Percentiles rank a stretch among this genome's conserved stretches.
Evolutionary conservation across 768 basidiomycete species (phyloP).

Genomic region (Rhodosporidiobolus odoratus): DNA sequence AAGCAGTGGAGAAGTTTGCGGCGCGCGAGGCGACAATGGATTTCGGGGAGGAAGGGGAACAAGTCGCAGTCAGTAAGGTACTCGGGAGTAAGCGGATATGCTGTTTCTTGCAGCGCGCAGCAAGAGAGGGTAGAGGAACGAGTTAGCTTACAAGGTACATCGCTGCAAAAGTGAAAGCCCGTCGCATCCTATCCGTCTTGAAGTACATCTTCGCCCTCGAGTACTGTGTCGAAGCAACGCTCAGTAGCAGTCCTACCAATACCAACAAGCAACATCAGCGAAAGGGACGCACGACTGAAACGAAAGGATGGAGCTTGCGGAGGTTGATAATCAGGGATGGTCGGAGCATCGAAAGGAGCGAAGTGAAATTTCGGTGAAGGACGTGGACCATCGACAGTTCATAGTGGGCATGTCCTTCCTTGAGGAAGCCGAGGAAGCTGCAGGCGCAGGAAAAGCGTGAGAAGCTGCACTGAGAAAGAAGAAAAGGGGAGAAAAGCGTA

Average conservation of each 20-base stretch:
- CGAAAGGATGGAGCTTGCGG: constrained; percentile 46
- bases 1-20: background rate
- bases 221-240: constrained; percentile 34
- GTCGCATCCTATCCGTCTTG: constrained; percentile 45
- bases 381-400: constrained; percentile 48
- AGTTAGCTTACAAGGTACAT: constrained; percentile 45
- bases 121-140: too few relatives aligned
- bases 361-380: constrained; percentile 47
- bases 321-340: constrained; percentile 46
- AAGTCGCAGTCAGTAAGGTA: too few relatives aligned
- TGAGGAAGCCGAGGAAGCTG: constrained; percentile 43
- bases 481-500: background rate
- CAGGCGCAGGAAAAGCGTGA: too few relatives aligned
- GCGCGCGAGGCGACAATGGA: too few relatives aligned
- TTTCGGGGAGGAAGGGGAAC: too few relatives aligned
- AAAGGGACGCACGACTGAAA: constrained; percentile 41
- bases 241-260: constrained; percentile 28
- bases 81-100: background rate
- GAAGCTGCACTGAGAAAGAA: background rate
- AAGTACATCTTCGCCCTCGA: constrained; percentile 41
- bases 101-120: background rate
- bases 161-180: constrained; percentile 49
- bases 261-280: background rate
- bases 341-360: constrained; percentile 45
- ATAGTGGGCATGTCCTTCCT: constrained; percentile 47